Evolutionary conservation across 306 rosid genomes (phyloP), one percentile per base, ranked within the genome.

Genomic region (Prunus mongolica): DNA sequence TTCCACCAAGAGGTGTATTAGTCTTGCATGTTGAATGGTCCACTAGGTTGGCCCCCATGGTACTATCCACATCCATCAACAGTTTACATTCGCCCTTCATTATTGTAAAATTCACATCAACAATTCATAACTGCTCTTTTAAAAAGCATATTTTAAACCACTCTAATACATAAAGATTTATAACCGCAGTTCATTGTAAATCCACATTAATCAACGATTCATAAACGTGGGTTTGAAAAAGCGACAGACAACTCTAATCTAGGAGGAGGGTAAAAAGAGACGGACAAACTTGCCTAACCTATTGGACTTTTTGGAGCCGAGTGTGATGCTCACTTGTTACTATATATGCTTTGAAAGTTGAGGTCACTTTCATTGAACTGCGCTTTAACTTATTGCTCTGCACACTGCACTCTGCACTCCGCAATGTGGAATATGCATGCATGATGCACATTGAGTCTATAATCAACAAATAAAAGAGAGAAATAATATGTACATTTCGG

Each of bases 281-380:
- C 44, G 0, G 38, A 34, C 44, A 7, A 38, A 38, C 44, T 38
- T 38, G 44, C 44, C 44, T 38, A 38, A 38, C 44, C 44, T 38
- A 38, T 38, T 38, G 6, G 44, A 38, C 44, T 38, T 38, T 38
- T 38, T 38, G 44, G 44, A 38, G 44, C 44, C 44, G 44, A 6
- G 44, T 38, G 0, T 38, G 44, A 38, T 6, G 44, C 38, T 30
- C 24, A 2, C 4, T n/a, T 1, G 24, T 11, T 12, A 8, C 20
- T 46, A 10, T 52, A 5, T 34, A 7, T 38, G 44, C 44, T 46
- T 58, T 3, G 60, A 18, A 70, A 51, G 9, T 11, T 38, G 50
- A 20, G 19, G 54, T 32, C 72, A 19, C 11, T 69, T 58, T 28
- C 70, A 27, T 70, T 81, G 78, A 38, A 16, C 55, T 34, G 50